Evolutionary conservation across 2,329 filamentous ascomycete genomes (phyloP), one percentile per base, ranked within the genome.

Genomic region (Fusarium sp.): DNA sequence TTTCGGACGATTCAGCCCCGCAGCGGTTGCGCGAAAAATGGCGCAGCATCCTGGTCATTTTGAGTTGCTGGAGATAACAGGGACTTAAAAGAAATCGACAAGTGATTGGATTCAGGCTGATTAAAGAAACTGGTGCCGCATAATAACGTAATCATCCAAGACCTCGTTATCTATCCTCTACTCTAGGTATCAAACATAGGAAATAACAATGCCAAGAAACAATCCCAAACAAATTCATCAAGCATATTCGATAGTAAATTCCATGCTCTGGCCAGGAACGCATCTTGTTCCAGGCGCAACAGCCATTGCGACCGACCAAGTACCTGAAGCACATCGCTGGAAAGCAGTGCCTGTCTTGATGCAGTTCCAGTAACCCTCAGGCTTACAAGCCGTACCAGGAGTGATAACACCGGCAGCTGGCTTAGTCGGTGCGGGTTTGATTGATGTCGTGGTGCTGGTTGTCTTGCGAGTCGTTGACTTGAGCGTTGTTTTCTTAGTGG

Each of bases 241-340:
- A 15, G 70, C 70, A 17, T 35, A 73, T 26, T 58, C 55, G 40
- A 73, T 68, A 11, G 41, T 70, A 48, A 73, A 73, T 40, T 56
- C 60, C 49, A 79, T 71, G 26, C 70, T 69, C 44, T 75, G 67
- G 17, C 81, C 80, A 6, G 77, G 67, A 52, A 75, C 68, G 78
- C 89, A 91, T 38, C 79, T 78, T 12, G 86, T 89, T 41, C 89
- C 89, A 0, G 81, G 71, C 2, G 88, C 84, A 81, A 90, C 83
- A 38, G 78, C 70, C 65, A 86, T 82, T 20, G 81, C 66, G 4
- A 70, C 75, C 9, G 85, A 84, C 89, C 89, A 91, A 44, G 78
- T 72, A 11, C 89, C 88, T 17, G 83, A 85, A 13, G 87, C 88
- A 69, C 89, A 91, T 60, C 88, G 87, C 79, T 90, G 88, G 82